These are phyloP conservation scores for Globisporangium nunn DNA, from an alignment of 352 stramenopile genomes.

Conservation along the genomic window DNA sequence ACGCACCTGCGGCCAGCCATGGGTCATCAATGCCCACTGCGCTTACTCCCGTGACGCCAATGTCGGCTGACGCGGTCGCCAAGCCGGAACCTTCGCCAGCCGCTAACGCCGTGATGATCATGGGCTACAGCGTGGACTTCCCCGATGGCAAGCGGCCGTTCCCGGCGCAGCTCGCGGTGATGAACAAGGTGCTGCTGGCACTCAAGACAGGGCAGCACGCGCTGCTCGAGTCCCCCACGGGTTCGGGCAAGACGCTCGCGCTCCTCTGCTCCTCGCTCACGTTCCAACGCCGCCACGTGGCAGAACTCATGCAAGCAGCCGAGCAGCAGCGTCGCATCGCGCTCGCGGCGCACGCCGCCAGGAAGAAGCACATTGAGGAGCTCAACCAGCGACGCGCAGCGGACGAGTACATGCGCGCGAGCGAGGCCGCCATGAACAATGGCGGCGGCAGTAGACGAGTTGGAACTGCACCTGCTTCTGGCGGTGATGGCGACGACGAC, in stretches of 20 bases:
- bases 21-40: not conserved
- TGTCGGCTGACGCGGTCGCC: not conserved
- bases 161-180: constrained; percentile 78
- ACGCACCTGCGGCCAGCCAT: not conserved
- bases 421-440: not conserved
- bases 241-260: constrained; percentile 80
- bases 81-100: not conserved
- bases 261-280: constrained; percentile 78
- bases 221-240: constrained; percentile 79
- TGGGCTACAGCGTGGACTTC: constrained; percentile 81
- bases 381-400: constrained; percentile 3
- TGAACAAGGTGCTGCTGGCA: constrained; percentile 80
- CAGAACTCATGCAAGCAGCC: constrained; percentile 27
- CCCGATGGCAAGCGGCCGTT: constrained; percentile 76
- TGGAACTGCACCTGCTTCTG: not conserved
- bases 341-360: constrained; percentile 3
- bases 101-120: constrained; percentile 54
- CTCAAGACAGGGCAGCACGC: constrained; percentile 78
- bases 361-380: constrained; percentile 8
- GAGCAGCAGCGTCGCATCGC: constrained; percentile 15
- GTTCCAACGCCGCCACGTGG: constrained; percentile 56
- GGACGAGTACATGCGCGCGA: constrained; percentile 3
- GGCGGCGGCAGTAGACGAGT: constrained; percentile 1
- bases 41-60: not conserved
- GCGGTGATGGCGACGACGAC: constrained; percentile 27